Percentiles rank a stretch among this genome's conserved stretches.
Conservation (phyloP, 805 yeast genomes). For the Wickerhamiella shivajii region DNA sequence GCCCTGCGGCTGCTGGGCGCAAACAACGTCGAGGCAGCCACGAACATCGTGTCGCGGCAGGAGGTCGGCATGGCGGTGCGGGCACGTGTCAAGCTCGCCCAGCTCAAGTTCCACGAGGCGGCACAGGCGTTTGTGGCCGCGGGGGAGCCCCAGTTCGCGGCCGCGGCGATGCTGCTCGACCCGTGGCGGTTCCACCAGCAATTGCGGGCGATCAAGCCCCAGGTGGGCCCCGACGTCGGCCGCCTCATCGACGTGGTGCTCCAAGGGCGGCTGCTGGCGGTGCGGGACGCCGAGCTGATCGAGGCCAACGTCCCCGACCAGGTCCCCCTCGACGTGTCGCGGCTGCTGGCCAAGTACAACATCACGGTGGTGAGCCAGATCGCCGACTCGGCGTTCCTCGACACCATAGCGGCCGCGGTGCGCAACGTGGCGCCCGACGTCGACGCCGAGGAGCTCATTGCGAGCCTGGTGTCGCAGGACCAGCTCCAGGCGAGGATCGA, state of each 20-base stretch:
- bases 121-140: slow-evolving; percentile 3
- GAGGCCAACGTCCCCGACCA: not conserved
- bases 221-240: not conserved
- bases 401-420: slow-evolving; percentile 7
- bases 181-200: slow-evolving; percentile 5
- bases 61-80: not conserved
- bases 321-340: not conserved
- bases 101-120: slow-evolving; percentile 8
- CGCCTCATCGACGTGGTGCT: slow-evolving; percentile 1
- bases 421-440: slow-evolving; percentile 4
- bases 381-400: slow-evolving; percentile 12
- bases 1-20: slow-evolving; percentile 2
- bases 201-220: not conserved
- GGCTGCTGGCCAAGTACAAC: slow-evolving; percentile 14
- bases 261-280: not conserved
- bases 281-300: not conserved
- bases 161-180: slow-evolving; percentile 6
- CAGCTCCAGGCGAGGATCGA: slow-evolving; percentile 12
- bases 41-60: slow-evolving; percentile 4
- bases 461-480: slow-evolving; percentile 8
- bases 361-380: slow-evolving; percentile 9
- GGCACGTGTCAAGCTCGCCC: slow-evolving; percentile 6
- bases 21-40: slow-evolving; percentile 8
- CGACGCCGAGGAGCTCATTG: slow-evolving; percentile 9
- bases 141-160: not conserved